phyloP scores from a whole-genome alignment of 2,329 filamentous ascomycete genomes.

The Colletotrichum orbiculare region DNA sequence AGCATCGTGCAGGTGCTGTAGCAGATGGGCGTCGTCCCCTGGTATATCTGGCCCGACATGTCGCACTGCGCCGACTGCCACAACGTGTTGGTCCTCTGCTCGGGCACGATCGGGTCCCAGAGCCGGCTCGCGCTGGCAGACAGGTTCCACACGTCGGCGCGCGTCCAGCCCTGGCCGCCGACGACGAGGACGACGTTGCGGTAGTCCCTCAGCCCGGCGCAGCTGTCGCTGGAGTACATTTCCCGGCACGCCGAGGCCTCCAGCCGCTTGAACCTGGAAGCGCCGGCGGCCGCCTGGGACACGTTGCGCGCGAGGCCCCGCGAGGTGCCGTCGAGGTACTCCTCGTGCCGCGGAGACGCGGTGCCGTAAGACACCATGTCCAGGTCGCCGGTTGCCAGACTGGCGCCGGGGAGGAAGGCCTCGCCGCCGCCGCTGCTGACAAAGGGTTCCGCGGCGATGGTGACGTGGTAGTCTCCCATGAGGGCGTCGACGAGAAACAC shows the following conservation, averaged over 20 bases:
- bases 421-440: background rate
- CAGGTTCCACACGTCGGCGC: slow-evolving; percentile 17
- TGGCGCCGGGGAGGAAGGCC: slow-evolving; percentile 15
- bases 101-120: slow-evolving; percentile 17
- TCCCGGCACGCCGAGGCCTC: background rate
- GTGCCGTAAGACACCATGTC: too few species aligned
- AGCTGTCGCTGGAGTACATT: background rate
- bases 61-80: slow-evolving; percentile 18
- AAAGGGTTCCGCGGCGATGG: slow-evolving; percentile 35
- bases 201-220: background rate
- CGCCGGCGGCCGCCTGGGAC: background rate
- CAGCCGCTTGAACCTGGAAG: background rate
- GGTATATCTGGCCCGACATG: background rate
- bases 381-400: background rate
- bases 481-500: slow-evolving; percentile 34
- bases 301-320: background rate
- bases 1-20: background rate
- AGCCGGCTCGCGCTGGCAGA: background rate
- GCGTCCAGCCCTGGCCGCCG: slow-evolving; percentile 3
- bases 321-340: too few species aligned
- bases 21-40: background rate
- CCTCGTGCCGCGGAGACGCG: too few species aligned
- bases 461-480: slow-evolving; percentile 22
- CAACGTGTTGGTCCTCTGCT: slow-evolving; percentile 7
- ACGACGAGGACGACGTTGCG: slow-evolving; percentile 11